Evolutionary conservation across 129 eudicot genomes (phyloP).

Genomic region (Sambucus nigra): DNA sequence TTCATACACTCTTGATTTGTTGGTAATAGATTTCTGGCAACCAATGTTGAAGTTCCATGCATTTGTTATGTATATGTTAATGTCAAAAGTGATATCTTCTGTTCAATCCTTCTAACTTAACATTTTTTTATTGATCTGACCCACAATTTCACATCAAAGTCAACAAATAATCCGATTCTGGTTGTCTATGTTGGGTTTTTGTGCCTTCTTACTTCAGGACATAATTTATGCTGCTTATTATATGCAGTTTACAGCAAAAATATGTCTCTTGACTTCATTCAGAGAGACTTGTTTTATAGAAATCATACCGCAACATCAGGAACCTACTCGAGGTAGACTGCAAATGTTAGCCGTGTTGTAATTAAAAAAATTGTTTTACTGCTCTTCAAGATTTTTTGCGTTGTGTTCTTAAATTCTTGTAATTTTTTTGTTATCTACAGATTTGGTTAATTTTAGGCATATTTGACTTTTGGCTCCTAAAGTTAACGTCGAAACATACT

Average conservation of each 20-base stretch:
- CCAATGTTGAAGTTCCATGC: too few species aligned
- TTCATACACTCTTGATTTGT: too few species aligned
- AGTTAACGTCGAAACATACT: too few species aligned
- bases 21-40: too few species aligned
- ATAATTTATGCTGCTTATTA: neutral
- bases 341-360: neutral
- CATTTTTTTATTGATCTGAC: neutral
- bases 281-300: conserved; percentile 78
- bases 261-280: conserved; percentile 77
- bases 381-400: too few species aligned
- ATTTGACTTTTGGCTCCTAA: too few species aligned
- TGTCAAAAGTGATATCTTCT: neutral
- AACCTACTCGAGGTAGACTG: conserved; percentile 45
- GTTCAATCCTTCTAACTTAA: neutral
- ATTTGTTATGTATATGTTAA: neutral
- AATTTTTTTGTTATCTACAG: too few species aligned
- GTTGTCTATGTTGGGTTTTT: neutral
- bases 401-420: too few species aligned
- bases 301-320: conserved; percentile 53
- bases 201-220: neutral
- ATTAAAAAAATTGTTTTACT: too few species aligned
- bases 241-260: conserved; percentile 75
- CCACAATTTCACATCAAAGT: neutral
- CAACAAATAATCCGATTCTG: neutral
- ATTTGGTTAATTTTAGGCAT: too few species aligned